phyloP scores from a whole-genome alignment of 345 rosid species.

The Corchorus capsularis region DNA sequence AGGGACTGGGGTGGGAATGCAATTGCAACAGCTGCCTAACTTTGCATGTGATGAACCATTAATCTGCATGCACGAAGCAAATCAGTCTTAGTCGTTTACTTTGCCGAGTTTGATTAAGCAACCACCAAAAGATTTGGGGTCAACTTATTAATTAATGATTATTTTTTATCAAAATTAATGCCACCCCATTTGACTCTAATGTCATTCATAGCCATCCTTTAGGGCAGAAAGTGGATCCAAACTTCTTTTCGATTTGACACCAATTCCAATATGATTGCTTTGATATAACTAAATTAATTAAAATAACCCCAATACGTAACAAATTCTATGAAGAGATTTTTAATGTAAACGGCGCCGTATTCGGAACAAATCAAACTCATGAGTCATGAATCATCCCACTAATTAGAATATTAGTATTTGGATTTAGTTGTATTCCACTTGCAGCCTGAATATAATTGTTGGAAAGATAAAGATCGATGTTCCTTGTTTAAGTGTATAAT shows the following conservation, averaged over 20 bases:
- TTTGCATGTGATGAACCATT: not conserved
- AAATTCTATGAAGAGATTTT: not conserved
- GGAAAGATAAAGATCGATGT: not conserved
- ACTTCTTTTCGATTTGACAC: not conserved
- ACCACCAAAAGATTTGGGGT: not conserved
- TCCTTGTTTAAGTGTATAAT: not conserved
- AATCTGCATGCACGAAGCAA: not conserved
- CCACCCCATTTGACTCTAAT: not conserved
- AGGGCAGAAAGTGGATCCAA: not conserved
- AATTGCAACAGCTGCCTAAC: not conserved
- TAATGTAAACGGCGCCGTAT: not conserved
- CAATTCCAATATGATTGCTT: not conserved
- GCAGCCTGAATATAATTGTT: not conserved
- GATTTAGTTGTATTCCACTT: not conserved
- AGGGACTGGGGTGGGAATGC: not conserved
- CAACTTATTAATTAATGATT: not conserved
- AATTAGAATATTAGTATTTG: not conserved
- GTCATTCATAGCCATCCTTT: not conserved
- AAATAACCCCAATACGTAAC: not conserved
- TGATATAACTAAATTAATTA: not conserved
- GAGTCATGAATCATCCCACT: too few species aligned
- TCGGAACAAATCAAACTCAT: conserved; percentile 1
- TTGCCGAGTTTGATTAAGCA: not conserved
- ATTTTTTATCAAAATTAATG: not conserved
- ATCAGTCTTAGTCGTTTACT: not conserved